phyloP scores from a whole-genome alignment of 2,329 filamentous ascomycete species.

The Aspergillus uvarum region DNA sequence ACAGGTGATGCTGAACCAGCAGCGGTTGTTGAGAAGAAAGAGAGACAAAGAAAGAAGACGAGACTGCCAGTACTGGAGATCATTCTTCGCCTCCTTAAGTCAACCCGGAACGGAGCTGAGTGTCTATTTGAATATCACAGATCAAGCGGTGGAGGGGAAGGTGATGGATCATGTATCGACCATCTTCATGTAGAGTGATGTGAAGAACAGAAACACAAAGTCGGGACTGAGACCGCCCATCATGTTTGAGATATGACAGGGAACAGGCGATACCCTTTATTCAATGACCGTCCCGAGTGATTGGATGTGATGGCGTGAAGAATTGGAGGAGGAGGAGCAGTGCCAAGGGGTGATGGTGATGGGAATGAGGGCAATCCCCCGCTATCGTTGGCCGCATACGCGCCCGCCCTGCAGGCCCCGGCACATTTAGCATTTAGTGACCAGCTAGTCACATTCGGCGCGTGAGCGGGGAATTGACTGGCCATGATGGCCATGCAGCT shows the following conservation, averaged over 20 bases:
- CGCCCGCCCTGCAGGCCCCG: slow-evolving; percentile 13
- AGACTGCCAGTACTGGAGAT: background rate
- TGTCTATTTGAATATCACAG: background rate
- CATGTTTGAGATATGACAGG: background rate
- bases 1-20: slow-evolving; percentile 15
- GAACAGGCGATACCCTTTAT: background rate
- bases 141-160: too few relatives aligned
- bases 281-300: slow-evolving; percentile 1
- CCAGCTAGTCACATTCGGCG: slow-evolving; percentile 12
- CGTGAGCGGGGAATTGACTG: background rate
- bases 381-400: slow-evolving; percentile 14
- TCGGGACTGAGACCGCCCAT: too few relatives aligned
- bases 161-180: background rate
- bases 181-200: background rate
- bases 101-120: background rate
- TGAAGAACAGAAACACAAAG: too few relatives aligned
- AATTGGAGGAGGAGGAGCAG: background rate
- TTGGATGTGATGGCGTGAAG: slow-evolving; percentile 14
- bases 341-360: background rate
- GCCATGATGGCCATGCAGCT: background rate
- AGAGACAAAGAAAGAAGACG: background rate
- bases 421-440: slow-evolving; percentile 2
- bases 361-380: background rate
- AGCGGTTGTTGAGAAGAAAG: slow-evolving; percentile 2
- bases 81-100: background rate